phyloP scores from a whole-genome alignment of 345 rosid species.

The Aethionema arabicum region DNA sequence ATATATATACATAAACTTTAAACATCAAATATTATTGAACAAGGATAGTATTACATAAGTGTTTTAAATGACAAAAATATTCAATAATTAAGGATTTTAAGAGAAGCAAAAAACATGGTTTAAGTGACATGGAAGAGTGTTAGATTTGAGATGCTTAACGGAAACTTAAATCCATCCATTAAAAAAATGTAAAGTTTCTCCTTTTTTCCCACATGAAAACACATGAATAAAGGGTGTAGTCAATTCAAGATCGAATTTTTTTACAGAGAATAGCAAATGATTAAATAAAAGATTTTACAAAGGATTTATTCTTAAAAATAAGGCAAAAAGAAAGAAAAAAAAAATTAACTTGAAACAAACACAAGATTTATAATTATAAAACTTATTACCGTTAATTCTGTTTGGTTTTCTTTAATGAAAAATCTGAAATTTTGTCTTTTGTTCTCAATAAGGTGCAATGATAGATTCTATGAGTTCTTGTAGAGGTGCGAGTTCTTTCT shows the following conservation, averaged over 20 bases:
- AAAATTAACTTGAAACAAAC: slow-evolving; percentile 16
- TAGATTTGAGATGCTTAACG: slow-evolving; percentile 38
- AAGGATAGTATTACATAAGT: too few species aligned
- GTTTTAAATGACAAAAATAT: not conserved
- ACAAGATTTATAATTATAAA: slow-evolving; percentile 10
- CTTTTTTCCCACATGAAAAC: slow-evolving; percentile 32
- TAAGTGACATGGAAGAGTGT: not conserved
- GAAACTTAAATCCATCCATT: slow-evolving; percentile 6
- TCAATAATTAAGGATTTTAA: not conserved
- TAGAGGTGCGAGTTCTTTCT: slow-evolving; percentile 96
- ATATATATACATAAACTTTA: too few species aligned
- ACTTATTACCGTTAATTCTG: slow-evolving; percentile 26
- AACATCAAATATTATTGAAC: too few species aligned
- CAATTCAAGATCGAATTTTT: not conserved
- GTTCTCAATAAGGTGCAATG: slow-evolving; percentile 66
- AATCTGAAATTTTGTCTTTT: slow-evolving; percentile 19
- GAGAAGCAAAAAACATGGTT: not conserved
- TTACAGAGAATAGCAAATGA: slow-evolving; percentile 27
- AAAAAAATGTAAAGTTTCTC: slow-evolving; percentile 28
- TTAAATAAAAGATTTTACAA: slow-evolving; percentile 19
- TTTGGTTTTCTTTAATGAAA: slow-evolving; percentile 2
- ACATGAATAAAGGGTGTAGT: slow-evolving; percentile 26
- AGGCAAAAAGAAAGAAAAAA: not conserved
- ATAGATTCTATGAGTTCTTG: slow-evolving; percentile 96
- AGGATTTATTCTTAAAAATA: not conserved